These are phyloP conservation scores for Trichoderma arundinaceum DNA, from an alignment of 2,329 filamentous ascomycete genomes.

Conservation along the genomic window DNA sequence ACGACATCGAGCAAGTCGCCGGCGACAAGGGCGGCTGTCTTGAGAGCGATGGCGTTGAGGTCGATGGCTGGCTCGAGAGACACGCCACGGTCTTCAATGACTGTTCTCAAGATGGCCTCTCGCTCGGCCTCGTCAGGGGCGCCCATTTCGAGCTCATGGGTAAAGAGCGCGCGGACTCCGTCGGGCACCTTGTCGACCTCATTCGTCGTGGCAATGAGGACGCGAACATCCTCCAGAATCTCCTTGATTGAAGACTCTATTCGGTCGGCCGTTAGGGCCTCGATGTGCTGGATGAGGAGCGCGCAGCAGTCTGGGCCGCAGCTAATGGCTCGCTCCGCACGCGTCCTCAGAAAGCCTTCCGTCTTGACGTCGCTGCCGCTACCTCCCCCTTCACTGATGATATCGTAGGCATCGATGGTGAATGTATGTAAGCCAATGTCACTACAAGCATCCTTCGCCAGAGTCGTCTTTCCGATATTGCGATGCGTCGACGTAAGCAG, in stretches of 20 bases:
- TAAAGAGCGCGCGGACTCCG: constrained; percentile 87
- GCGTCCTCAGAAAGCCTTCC: constrained; percentile 84
- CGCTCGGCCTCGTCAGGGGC: constrained; percentile 92
- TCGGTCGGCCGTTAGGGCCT: constrained; percentile 87
- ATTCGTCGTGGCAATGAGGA: constrained; percentile 91
- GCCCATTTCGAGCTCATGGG: constrained; percentile 90
- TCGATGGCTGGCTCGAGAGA: constrained; percentile 84
- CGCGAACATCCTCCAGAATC: constrained; percentile 76
- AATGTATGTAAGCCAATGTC: constrained; percentile 93
- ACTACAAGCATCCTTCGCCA: constrained; percentile 76
- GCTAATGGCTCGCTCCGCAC: constrained; percentile 85
- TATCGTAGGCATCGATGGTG: constrained; percentile 87
- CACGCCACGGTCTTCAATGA: constrained; percentile 77
- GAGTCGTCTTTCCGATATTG: constrained; percentile 87
- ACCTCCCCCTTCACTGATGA: constrained; percentile 82
- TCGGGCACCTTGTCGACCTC: constrained; percentile 95
- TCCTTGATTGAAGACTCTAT: constrained; percentile 87
- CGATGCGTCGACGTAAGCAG: constrained; percentile 90
- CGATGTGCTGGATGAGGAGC: constrained; percentile 86
- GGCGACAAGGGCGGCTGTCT: constrained; percentile 93
- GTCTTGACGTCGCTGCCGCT: constrained; percentile 93
- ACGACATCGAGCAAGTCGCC: constrained; percentile 95
- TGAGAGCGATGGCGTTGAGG: constrained; percentile 82
- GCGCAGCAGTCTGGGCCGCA: constrained; percentile 85
- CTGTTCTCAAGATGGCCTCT: constrained; percentile 81